Evolutionary conservation across 2,329 filamentous ascomycete species (phyloP), one percentile per base, ranked within the genome.

Genomic region (Talaromyces funiculosus): DNA sequence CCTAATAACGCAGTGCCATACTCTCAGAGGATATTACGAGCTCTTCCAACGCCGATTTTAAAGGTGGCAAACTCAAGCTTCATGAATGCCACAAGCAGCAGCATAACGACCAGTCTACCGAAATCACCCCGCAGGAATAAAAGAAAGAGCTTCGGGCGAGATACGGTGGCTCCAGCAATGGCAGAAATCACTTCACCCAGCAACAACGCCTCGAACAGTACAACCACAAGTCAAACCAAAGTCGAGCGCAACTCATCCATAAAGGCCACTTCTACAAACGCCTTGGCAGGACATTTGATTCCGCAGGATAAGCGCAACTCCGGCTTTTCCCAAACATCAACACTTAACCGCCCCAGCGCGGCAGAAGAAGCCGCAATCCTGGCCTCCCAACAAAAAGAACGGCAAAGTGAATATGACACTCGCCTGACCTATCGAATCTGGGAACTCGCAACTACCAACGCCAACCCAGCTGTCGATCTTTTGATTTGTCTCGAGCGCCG

Each of bases 51-150:
- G 0, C 90, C 94, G 0, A 87, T 99, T 37, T 81, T 99, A 37
- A 96, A 92, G 73, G 92, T 92, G 1, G 94, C 94, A 57, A 99
- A 97, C 74, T 94, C 92, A 45, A 92, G 89, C 62, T 97, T 97
- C 76, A 93, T 99, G 86, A 90, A 87, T 26, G 90, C 92, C 3
- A 96, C 92, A 0, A 95, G 90, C 72, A 90, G 89, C 54, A 93
- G 89, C 64, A 87, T 96, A 64, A 90, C 89, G 0, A 90, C 86
- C 58, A 91, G 87, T 49, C 78, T 92, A 4, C 89, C 89, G 1
- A 90, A 88, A 72, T 80, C 81, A 22, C 79, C 82, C 8, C 80
- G 84, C 51, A 81, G 86, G 66, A 58, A 54, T 49, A 88, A 90
- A 74, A 80, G 86, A 51, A 87, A 84, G 70, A 71, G 70, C 33